Evolutionary conservation across 2,329 filamentous ascomycete species (phyloP), one percentile per base, ranked within the genome.

Genomic region (Pseudogymnoascus sp.): DNA sequence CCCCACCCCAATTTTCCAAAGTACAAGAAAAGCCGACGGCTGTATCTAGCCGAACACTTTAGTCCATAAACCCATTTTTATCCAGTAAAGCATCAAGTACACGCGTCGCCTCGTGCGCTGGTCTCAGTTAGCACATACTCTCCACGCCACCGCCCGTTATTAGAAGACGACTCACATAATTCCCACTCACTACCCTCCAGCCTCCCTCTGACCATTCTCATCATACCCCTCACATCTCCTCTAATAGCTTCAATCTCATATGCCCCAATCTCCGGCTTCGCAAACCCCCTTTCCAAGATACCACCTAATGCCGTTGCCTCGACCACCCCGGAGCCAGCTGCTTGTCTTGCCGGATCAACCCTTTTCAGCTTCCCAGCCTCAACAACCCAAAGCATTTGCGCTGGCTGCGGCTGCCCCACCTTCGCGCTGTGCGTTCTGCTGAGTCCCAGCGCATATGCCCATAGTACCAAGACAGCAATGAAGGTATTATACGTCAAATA

Each of bases 61-160:
- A 62, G 14, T 62, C 60, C 60, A 62, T 62, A 34, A 62, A 62
- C 14, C 60, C 60, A 62, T 62, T 62, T 53, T 62, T 62, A 18
- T 62, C 42, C 8, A 62, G 16, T 59, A 62, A 53, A 34, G 38
- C 60, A 37, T 62, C 60, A 37, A 62, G 60, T 53, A 62, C 60
- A 25, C 60, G 60, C 60, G 34, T 43, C 23, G 38, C 60, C 60
- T 62, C 60, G 34, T 62, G 60, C 21, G 60, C 60, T 62, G 25
- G 25, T 56, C 25, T 25, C 18, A 11, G 9, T 28, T 34, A 56
- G 49, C 49, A 56, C 4, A 37, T n/a, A 36, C 11, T n/a, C 14
- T 5, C 1, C 9, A 25, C 18, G 28, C 14, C 12, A 14, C 28
- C 28, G 12, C 40, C 4, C 2, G 9, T 23, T 25, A 34, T 34